Base-by-base conservation (phyloP, 768 basidiomycete genomes). In the Russula olivacea region DNA sequence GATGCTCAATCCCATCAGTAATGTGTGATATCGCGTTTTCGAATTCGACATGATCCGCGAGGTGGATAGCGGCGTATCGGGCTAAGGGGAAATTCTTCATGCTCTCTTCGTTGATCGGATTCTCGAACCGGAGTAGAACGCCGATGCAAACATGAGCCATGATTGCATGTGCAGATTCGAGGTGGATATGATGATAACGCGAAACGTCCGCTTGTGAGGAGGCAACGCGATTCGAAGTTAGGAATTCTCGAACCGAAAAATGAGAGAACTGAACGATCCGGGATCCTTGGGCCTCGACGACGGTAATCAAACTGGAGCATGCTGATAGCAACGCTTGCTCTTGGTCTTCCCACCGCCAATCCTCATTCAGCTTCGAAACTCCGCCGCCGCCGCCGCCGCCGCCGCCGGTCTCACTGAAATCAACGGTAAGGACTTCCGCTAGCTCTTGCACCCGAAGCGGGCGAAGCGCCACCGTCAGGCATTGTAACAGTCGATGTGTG, bases 361-460 rank as follows among this genome's bases (percentile, higher is more conserved):
- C 36, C 7, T 54, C 52, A 2, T 54, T 54, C 52, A 54, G 14
- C 14, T 23, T 54, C 3, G 52, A 36, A 25, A 54, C 15, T 1
- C 34, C 36, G 15, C n/a, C n/a, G n/a, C n/a, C n/a, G n/a, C n/a
- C n/a, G n/a, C 36, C 36, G 9, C n/a, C n/a, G n/a, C n/a, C n/a
- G n/a, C n/a, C n/a, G n/a, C 36, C 36, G 9, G 21, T 14, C n/a
- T 5, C 52, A 9, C 21, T 23, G 14, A 54, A 38, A 14, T 54
- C 52, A 25, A 54, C 7, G 21, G 52, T 34, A 38, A 54, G 52
- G 52, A 54, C n/a, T 23, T 54, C 52, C 15, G 36, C 52, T 17
- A 54, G 52, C 21, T 54, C 52, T 12, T 54, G 34, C 36, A 54
- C 52, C 12, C 52, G 52, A 54, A 54, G 52, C 7, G 36, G 52